A percentile compares a stretch with the other conserved stretches of the same genome.
Conservation (phyloP, 2,329 filamentous ascomycete species). For the Diaporthe ampelina region DNA sequence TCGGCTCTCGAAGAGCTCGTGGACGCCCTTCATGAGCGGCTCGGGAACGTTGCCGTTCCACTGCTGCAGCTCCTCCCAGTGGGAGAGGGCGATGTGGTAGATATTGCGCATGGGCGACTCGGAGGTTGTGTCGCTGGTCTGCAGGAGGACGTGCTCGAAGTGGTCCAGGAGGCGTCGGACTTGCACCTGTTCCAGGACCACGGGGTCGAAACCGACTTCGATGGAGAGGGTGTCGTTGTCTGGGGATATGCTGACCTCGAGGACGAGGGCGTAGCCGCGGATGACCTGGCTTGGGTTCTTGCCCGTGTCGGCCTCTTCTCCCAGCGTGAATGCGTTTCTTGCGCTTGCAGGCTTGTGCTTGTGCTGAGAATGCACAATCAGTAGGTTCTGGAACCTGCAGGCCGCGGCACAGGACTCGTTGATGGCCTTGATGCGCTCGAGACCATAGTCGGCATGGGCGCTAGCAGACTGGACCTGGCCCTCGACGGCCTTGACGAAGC, state of each 20-base stretch:
- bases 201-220: constrained; percentile 12
- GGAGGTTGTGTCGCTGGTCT: background rate
- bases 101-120: constrained; percentile 12
- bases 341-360: background rate
- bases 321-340: background rate
- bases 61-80: constrained; percentile 5
- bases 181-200: constrained; percentile 17
- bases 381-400: constrained; percentile 8
- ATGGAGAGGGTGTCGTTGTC: background rate
- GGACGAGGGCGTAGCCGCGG: background rate
- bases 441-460: background rate
- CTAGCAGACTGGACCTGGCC: background rate
- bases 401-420: constrained; percentile 9
- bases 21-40: background rate
- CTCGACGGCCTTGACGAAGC: background rate
- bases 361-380: background rate
- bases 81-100: background rate
- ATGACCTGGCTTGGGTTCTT: constrained; percentile 10
- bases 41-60: constrained; percentile 18
- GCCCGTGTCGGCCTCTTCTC: background rate
- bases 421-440: background rate
- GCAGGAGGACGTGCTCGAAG: constrained; percentile 13
- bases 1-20: constrained; percentile 11
- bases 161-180: constrained; percentile 30
- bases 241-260: constrained; percentile 1